Conservation (phyloP, 2,329 filamentous ascomycete species). For the Hymenotorrendiella dingleyae region DNA sequence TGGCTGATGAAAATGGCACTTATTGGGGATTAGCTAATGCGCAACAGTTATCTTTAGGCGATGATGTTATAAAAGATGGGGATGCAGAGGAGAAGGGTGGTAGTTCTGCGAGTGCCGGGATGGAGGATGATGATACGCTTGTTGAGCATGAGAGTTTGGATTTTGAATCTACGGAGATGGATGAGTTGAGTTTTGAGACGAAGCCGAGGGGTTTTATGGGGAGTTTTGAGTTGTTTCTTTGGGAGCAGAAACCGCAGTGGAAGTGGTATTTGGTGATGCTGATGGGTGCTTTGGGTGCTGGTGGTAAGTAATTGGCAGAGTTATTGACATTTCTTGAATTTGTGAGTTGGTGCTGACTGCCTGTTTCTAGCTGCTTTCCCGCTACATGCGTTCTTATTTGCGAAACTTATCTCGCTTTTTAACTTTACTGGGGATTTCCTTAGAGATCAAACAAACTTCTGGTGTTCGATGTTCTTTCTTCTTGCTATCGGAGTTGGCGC, state of each 20-base stretch:
- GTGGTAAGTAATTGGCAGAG: slow-evolving; percentile 29
- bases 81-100: slow-evolving; percentile 8
- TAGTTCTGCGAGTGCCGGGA: background rate
- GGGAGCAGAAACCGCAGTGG: slow-evolving; percentile 48
- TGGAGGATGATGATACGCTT: background rate
- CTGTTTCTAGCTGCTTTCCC: slow-evolving; percentile 34
- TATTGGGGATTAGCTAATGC: slow-evolving; percentile 62
- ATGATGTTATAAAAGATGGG: background rate
- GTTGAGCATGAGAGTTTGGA: background rate
- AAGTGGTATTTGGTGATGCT: slow-evolving; percentile 44
- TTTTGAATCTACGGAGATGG: slow-evolving; percentile 1
- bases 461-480: slow-evolving; percentile 43
- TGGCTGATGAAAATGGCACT: slow-evolving; percentile 51
- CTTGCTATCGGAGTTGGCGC: slow-evolving; percentile 36
- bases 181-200: background rate
- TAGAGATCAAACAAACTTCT: slow-evolving; percentile 35
- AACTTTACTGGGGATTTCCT: slow-evolving; percentile 18
- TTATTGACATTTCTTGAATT: too few species aligned
- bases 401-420: slow-evolving; percentile 28
- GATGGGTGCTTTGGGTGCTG: slow-evolving; percentile 32
- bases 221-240: slow-evolving; percentile 41
- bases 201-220: slow-evolving; percentile 4
- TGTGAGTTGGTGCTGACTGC: slow-evolving; percentile 6
- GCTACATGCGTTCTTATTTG: slow-evolving; percentile 28
- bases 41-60: slow-evolving; percentile 40